These are phyloP conservation scores for Polytrichum formosum DNA, from an alignment of 225 moss, liverwort and hornwort species.

Conservation along the genomic window DNA sequence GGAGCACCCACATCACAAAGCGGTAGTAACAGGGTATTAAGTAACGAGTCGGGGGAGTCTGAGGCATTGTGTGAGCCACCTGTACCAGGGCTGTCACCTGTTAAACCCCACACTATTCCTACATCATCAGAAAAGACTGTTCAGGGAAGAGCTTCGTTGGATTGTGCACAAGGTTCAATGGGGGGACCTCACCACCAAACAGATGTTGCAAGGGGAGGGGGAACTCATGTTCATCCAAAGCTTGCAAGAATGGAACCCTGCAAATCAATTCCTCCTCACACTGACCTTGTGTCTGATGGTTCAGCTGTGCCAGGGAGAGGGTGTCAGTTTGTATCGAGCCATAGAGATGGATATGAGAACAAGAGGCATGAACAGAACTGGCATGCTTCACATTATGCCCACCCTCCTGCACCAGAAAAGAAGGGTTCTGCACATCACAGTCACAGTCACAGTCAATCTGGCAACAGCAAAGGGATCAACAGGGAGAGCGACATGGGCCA, in stretches of 20 bases:
- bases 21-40: conserved; percentile 11
- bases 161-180: conserved; percentile 8
- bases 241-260: not conserved
- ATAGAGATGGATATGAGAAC: conserved; percentile 14
- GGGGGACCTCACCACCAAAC: conserved; percentile 3
- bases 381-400: conserved; percentile 1
- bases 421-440: conserved; percentile 11
- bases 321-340: not conserved
- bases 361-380: conserved; percentile 17
- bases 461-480: conserved; percentile 9
- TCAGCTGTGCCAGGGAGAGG: not conserved
- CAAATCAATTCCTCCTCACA: not conserved
- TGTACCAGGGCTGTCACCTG: conserved; percentile 52
- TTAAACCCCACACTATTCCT: conserved; percentile 14
- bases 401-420: conserved; percentile 12
- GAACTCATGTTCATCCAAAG: conserved; percentile 3
- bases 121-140: conserved; percentile 14
- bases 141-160: not conserved
- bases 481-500: conserved; percentile 20
- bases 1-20: conserved; percentile 1
- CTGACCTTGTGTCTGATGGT: not conserved
- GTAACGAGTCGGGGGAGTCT: conserved; percentile 11
- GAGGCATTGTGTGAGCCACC: conserved; percentile 41
- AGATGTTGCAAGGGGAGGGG: conserved; percentile 9
- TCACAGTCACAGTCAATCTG: conserved; percentile 13